Conservation (phyloP, 768 basidiomycete species). For the Russula earlei region DNA sequence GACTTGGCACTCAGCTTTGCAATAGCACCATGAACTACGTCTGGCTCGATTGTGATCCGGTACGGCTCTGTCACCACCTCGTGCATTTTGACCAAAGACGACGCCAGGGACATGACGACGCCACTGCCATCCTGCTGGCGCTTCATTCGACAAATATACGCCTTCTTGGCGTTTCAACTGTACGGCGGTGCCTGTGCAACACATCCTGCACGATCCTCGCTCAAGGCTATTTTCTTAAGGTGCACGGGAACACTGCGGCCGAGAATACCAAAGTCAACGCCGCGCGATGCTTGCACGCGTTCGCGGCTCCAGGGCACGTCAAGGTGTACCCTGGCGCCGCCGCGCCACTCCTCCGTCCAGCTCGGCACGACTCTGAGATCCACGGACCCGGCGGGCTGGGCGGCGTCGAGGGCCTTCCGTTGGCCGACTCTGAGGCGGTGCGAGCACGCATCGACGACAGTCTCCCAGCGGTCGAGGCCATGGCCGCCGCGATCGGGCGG, state of each 20-base stretch:
- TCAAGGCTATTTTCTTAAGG: slow-evolving; percentile 33
- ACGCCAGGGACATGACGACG: slow-evolving; percentile 80
- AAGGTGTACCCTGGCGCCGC: slow-evolving; percentile 61
- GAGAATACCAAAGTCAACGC: slow-evolving; percentile 63
- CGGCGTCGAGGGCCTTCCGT: slow-evolving; percentile 71
- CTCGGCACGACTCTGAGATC: slow-evolving; percentile 63
- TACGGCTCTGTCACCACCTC: slow-evolving; percentile 12
- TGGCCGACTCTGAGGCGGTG: slow-evolving; percentile 39
- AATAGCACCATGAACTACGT: slow-evolving; percentile 22
- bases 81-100: background rate
- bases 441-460: slow-evolving; percentile 38
- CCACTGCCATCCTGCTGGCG: slow-evolving; percentile 72
- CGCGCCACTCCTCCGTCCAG: slow-evolving; percentile 55
- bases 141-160: slow-evolving; percentile 53
- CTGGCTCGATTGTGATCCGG: slow-evolving; percentile 32
- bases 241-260: slow-evolving; percentile 69
- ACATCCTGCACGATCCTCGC: background rate
- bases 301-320: slow-evolving; percentile 48
- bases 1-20: slow-evolving; percentile 29
- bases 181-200: slow-evolving; percentile 28
- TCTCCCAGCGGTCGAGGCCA: slow-evolving; percentile 58
- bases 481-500: slow-evolving; percentile 44
- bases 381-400: slow-evolving; percentile 79
- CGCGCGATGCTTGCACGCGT: slow-evolving; percentile 66
- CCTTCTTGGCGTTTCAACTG: slow-evolving; percentile 79